A percentile compares a stretch with the other conserved stretches of the same genome.
phyloP scores from a whole-genome alignment of 306 rosid genomes.

The Albizia julibrissin region DNA sequence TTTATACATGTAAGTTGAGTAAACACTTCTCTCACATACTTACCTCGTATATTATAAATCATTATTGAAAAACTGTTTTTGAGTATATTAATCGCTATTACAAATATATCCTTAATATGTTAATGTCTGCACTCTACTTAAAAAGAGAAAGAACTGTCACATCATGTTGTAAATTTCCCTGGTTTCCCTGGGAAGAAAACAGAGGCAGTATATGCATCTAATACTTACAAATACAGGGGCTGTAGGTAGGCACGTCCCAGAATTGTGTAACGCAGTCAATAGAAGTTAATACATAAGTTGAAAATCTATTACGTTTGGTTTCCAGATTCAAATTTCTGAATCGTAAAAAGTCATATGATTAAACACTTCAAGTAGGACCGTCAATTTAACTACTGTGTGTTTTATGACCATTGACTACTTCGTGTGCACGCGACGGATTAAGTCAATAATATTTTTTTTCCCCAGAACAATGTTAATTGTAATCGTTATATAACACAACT shows the following conservation, averaged over 20 bases:
- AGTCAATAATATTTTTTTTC: neutral
- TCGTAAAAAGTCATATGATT: neutral
- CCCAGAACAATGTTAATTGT: neutral
- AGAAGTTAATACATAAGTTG: neutral
- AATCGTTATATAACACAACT: neutral
- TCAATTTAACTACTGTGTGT: neutral
- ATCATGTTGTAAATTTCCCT: neutral
- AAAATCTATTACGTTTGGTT: neutral
- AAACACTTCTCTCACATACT: no score
- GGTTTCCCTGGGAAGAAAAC: neutral
- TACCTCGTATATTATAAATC: no score
- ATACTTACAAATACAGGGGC: neutral
- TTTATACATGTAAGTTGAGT: no score
- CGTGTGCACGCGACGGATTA: neutral
- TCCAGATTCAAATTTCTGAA: neutral
- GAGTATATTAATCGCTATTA: no score
- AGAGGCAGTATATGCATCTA: no score
- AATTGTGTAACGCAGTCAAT: neutral
- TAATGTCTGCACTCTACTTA: no score
- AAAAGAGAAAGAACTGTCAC: neutral
- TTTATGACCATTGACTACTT: neutral
- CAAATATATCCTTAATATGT: no score
- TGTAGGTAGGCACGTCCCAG: neutral
- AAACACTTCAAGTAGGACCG: neutral
- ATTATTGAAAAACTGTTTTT: no score